phyloP scores from a whole-genome alignment of 225 moss, liverwort and hornwort genomes.

The Ulota crispa region DNA sequence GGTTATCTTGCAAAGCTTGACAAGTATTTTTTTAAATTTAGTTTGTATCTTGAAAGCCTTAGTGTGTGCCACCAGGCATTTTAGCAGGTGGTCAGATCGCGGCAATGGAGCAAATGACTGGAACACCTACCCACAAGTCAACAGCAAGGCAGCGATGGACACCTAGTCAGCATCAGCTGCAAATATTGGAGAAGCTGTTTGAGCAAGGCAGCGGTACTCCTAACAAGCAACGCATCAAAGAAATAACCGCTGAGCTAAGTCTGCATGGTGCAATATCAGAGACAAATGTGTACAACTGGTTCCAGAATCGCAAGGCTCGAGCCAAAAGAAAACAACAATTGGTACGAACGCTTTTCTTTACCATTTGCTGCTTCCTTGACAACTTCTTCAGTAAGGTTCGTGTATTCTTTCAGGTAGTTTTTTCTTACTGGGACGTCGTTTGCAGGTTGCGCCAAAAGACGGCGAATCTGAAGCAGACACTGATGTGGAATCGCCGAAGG shows the following conservation, averaged over 20 bases:
- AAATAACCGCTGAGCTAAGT: conserved; percentile 85
- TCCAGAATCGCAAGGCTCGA: conserved; percentile 96
- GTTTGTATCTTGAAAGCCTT: conserved; percentile 1
- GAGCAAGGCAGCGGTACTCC: conserved; percentile 92
- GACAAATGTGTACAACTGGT: conserved; percentile 99
- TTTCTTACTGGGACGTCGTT: neutral
- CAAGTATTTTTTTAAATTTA: neutral
- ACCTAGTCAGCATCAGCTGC: conserved; percentile 92
- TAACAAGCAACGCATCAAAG: conserved; percentile 90
- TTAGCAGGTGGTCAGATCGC: conserved; percentile 71
- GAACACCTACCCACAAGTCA: conserved; percentile 84
- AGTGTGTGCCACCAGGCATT: conserved; percentile 39
- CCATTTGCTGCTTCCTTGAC: neutral
- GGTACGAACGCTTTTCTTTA: conserved; percentile 14
- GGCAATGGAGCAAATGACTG: conserved; percentile 74
- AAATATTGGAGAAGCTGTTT: conserved; percentile 92
- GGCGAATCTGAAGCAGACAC: conserved; percentile 96
- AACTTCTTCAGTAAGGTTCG: neutral
- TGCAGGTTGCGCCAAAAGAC: conserved; percentile 69
- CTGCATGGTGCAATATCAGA: conserved; percentile 91
- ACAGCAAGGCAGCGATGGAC: conserved; percentile 94
- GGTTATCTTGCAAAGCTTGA: neutral
- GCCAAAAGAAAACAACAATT: conserved; percentile 89
- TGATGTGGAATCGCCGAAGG: conserved; percentile 88
- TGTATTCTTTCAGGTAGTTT: neutral